Evolutionary conservation across 768 basidiomycete species (phyloP).

Genomic region (Russula earlei): DNA sequence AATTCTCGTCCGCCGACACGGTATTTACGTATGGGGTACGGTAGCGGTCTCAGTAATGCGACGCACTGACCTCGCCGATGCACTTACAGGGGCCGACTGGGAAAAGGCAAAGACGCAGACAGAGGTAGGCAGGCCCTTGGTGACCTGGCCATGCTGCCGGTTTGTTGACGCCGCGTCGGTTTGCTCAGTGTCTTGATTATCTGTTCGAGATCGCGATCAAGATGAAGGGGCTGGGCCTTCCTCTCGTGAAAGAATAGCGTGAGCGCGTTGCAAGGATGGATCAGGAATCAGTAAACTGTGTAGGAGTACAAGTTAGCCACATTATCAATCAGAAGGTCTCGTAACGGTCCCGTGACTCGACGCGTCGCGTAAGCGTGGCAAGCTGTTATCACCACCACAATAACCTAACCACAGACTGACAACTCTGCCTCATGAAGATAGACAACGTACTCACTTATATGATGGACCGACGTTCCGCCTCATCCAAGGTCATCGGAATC

Average conservation of each 20-base stretch:
- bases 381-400: too few species aligned
- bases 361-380: neutral
- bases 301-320: neutral
- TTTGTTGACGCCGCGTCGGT: neutral
- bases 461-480: neutral
- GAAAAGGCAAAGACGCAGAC: constrained; percentile 85
- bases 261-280: neutral
- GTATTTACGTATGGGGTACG: constrained; percentile 81
- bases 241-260: constrained; percentile 31
- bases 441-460: constrained; percentile 6
- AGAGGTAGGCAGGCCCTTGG: constrained; percentile 39
- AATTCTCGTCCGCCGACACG: constrained; percentile 69
- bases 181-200: constrained; percentile 74
- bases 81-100: constrained; percentile 52
- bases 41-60: constrained; percentile 3
- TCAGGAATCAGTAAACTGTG: neutral
- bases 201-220: constrained; percentile 82
- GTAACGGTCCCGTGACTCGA: neutral
- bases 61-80: neutral
- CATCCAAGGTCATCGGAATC: neutral
- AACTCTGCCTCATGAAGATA: neutral
- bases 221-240: constrained; percentile 59
- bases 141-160: neutral
- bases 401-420: too few species aligned
- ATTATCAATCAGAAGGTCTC: too few species aligned